Evolutionary conservation across 352 stramenopile species (phyloP), one percentile per base, ranked within the genome.

Genomic region (Phytophthora sojae): DNA sequence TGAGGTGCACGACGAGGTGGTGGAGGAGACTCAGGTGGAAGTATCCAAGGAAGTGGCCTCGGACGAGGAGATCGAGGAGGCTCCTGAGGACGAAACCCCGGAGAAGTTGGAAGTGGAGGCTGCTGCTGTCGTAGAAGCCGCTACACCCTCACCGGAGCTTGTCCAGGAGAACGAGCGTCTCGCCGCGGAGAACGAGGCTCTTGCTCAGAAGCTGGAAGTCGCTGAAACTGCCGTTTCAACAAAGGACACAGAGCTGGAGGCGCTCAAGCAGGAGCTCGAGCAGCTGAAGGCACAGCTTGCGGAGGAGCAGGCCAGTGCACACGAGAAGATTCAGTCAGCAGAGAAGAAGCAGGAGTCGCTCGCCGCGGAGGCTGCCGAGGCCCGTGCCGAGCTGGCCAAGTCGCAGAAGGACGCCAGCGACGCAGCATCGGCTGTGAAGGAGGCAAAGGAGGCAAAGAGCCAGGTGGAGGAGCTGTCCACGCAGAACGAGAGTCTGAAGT

Each of bases 131-230:
- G 42, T 52, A 6, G 60, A 69, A 37, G 19, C 12, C 2, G 29
- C 35, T 19, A 42, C 49, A 1, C 58, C 68, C 29, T 82, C 70
- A 6, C 51, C 56, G 1, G 78, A 79, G 6, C 50, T 90, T 42
- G 25, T 75, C 45, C 55, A 82, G 51, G 73, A 85, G 61, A 91
- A 87, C 42, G 72, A 82, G 51, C 71, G 75, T 15, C 62, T 85
- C 49, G 57, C 61, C n/a, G 54, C 54, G 17, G 74, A 90, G 60
- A 89, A 85, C 25, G 70, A 79, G 12, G 55, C 64, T 44, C 49
- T 92, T 55, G 51, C 59, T 23, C 61, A 76, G 9, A 75, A 88
- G 55, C 64, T 92, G 26, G 57, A 71, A 19, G 19, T 50, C 1
- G 67, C 70, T 15, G 64, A 83, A n/a, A 50, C 45, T 11, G 45